These are phyloP conservation scores for Melampsora americana DNA, from an alignment of 1,284 basidiomycete species.

Conservation along the genomic window DNA sequence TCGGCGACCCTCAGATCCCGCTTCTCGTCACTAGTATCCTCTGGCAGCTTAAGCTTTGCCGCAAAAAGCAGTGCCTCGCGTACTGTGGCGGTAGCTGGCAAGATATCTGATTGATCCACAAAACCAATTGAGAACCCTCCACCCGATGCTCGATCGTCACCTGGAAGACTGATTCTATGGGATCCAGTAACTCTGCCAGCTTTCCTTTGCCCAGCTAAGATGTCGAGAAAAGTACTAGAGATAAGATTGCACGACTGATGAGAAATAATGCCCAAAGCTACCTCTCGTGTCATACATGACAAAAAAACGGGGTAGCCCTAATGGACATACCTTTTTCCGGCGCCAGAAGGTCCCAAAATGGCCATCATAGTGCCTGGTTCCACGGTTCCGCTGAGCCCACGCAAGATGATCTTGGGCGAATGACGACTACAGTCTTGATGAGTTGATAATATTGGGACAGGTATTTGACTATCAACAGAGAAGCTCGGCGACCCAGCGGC, in stretches of 20 bases:
- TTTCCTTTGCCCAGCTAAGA: constrained; percentile 73
- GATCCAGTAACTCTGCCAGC: constrained; percentile 66
- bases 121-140: constrained; percentile 9
- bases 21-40: constrained; percentile 65
- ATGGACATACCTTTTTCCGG: constrained; percentile 61
- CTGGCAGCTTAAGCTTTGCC: constrained; percentile 75
- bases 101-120: constrained; percentile 65
- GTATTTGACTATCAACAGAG: constrained; percentile 50
- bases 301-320: constrained; percentile 7
- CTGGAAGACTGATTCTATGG: constrained; percentile 59
- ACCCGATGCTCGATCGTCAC: constrained; percentile 46
- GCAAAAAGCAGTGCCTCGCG: constrained; percentile 78
- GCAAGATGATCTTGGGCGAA: constrained; percentile 59
- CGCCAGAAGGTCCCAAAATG: constrained; percentile 69
- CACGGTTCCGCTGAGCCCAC: constrained; percentile 68
- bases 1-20: constrained; percentile 67
- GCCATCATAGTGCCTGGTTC: constrained; percentile 76
- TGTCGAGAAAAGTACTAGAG: constrained; percentile 67
- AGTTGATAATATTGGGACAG: constrained; percentile 21
- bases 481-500: constrained; percentile 42
- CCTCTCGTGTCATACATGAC: neutral
- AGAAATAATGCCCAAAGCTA: neutral
- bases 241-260: neutral
- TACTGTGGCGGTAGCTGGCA: constrained; percentile 74
- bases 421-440: constrained; percentile 20